A percentile compares a stretch with the other conserved stretches of the same genome.
These are phyloP conservation scores for Claviceps purpurea DNA, from an alignment of 2,329 filamentous ascomycete species.

Conservation along the genomic window DNA sequence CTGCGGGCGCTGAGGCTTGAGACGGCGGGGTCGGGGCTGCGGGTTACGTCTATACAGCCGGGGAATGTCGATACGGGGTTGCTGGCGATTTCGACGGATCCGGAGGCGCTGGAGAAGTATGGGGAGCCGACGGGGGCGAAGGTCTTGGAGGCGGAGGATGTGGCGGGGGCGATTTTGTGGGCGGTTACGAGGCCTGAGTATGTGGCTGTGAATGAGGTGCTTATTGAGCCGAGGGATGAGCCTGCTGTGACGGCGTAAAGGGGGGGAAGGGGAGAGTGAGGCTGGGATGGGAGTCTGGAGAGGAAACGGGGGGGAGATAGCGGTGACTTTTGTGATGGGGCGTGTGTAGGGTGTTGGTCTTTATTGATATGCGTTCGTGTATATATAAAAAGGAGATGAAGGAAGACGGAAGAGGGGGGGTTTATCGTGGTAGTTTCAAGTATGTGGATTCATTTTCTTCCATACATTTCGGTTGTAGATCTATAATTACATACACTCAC, in stretches of 20 bases:
- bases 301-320: no score
- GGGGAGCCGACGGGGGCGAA: slow-evolving; percentile 63
- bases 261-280: background rate
- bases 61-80: slow-evolving; percentile 66
- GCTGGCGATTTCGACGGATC: slow-evolving; percentile 60
- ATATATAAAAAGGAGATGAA: no score
- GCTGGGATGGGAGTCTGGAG: background rate
- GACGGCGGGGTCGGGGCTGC: slow-evolving; percentile 58
- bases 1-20: slow-evolving; percentile 64
- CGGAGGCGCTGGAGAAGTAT: slow-evolving; percentile 65
- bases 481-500: no score
- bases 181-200: slow-evolving; percentile 61
- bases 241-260: slow-evolving; percentile 22
- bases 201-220: slow-evolving; percentile 66
- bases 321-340: no score
- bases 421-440: no score
- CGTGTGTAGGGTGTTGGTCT: no score
- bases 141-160: slow-evolving; percentile 60
- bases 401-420: no score
- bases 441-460: no score
- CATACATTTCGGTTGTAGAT: no score
- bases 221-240: slow-evolving; percentile 67
- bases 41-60: slow-evolving; percentile 64
- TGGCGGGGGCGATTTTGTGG: slow-evolving; percentile 60
- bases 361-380: no score